Evolutionary conservation across 164 flowering plant genomes (phyloP).

Genomic region (Chimonanthus salicifolius): DNA sequence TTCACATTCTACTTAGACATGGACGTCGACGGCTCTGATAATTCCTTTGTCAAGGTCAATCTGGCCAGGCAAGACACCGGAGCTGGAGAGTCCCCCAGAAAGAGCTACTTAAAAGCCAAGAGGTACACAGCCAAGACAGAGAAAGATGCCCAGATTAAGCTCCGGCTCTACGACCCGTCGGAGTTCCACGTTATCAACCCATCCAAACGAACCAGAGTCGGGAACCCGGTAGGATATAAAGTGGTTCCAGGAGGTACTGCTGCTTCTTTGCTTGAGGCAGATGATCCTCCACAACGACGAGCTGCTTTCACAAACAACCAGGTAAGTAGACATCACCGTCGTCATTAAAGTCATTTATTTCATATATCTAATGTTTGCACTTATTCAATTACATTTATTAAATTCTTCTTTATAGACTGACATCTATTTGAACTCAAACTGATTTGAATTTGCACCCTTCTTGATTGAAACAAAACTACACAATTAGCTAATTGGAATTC

Average conservation of each 20-base stretch:
- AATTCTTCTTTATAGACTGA: neutral
- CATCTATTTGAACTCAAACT: neutral
- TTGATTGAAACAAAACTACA: no score
- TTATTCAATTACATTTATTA: neutral
- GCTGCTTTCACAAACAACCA: constrained; percentile 85
- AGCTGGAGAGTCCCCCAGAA: constrained; percentile 56
- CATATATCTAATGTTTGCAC: neutral
- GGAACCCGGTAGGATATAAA: constrained; percentile 88
- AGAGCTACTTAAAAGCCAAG: constrained; percentile 60
- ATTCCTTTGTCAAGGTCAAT: constrained; percentile 69
- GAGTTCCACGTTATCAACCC: constrained; percentile 88
- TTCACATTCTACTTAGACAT: constrained; percentile 56
- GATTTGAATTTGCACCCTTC: no score
- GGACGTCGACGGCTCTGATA: constrained; percentile 58
- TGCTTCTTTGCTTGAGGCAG: constrained; percentile 65
- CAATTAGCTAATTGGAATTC: no score
- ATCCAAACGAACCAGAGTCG: constrained; percentile 49
- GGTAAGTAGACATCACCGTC: constrained; percentile 6
- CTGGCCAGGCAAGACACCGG: constrained; percentile 34
- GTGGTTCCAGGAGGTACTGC: constrained; percentile 83
- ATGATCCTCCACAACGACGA: constrained; percentile 77
- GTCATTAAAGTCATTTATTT: neutral
- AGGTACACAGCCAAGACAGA: constrained; percentile 66
- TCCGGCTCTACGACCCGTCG: constrained; percentile 71
- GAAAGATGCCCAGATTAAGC: constrained; percentile 80